Base-by-base conservation (phyloP, 164 flowering plant genomes). In the Tetracentron sinense region DNA sequence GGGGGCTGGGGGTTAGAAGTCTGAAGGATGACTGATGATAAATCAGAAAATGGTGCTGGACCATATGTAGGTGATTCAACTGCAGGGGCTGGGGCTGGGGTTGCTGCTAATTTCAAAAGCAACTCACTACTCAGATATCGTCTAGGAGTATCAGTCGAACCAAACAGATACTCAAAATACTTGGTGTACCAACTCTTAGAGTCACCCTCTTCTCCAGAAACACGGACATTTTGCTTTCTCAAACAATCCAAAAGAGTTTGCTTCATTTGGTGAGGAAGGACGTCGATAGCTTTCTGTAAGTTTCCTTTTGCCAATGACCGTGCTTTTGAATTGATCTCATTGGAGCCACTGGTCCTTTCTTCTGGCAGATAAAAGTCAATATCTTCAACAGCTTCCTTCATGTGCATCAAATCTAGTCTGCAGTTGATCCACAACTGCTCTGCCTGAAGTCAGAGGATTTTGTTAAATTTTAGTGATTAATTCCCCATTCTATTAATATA, bases 241-340 rank as follows among this genome's bases (percentile, higher is more conserved):
- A 87, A 65, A 67, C 96, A 90, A 52, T 84, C 75, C 59, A 80
- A 35, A 69, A 88, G 77, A 21, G 58, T 68, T 63, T 74, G 75
- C 62, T 79, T 81, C 65, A 71, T 66, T 31, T 64, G 78, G 12
- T 84, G 82, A 74, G 84, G 74, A 61, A 80, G 70, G 54, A 28
- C 22, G 67, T 63, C 75, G 22, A 78, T 27, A 53, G 79, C 54
- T 46, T 73, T 70, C 63, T 58, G 73, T 52, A 79, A 61, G 50
- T 71, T 73, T 66, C 62, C 72, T 69, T 72, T 77, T 30, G 62
- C 53, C 48, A 67, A 35, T 42, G 71, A 42, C 30, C 19, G 19
- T 47, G 54, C 44, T 30, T 62, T 54, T n/a, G 65, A 64, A 42
- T 59, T 66, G 63, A 60, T 42, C 20, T 44, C 69, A 50, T 68